Percentiles rank a stretch among this genome's conserved stretches.
phyloP scores from a whole-genome alignment of 139 green algal genomes.

The Volvox reticuliferus region DNA sequence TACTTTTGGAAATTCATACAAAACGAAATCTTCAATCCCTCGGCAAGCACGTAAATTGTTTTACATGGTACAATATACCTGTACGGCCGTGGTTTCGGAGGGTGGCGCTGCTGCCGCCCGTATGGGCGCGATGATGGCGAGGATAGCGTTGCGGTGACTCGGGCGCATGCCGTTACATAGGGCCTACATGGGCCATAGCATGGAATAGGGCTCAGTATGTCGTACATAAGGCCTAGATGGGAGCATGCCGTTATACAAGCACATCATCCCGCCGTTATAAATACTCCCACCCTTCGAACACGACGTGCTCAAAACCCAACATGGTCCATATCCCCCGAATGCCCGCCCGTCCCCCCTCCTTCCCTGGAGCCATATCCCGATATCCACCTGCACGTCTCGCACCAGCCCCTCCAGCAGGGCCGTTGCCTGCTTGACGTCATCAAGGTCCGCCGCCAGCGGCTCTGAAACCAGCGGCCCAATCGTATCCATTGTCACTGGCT shows the following conservation, averaged over 20 bases:
- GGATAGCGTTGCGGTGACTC: background rate
- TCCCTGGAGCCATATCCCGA: background rate
- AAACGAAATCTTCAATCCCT: too few relatives aligned
- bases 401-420: background rate
- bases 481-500: too few relatives aligned
- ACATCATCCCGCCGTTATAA: too few relatives aligned
- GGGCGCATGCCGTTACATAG: slow-evolving; percentile 28
- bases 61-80: too few relatives aligned
- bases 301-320: background rate
- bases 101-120: background rate
- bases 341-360: background rate
- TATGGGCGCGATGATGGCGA: background rate
- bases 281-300: too few relatives aligned
- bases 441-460: background rate
- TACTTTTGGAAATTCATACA: too few relatives aligned
- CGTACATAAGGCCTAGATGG: too few relatives aligned
- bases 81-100: background rate
- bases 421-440: background rate
- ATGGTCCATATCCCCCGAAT: background rate
- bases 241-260: too few relatives aligned
- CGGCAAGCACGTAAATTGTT: too few relatives aligned
- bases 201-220: too few relatives aligned
- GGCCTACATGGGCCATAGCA: background rate
- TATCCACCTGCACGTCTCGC: background rate
- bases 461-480: background rate